These are phyloP conservation scores for Lodderomyces parapsilosis DNA, from an alignment of 1,139 yeast genomes.

Conservation along the genomic window DNA sequence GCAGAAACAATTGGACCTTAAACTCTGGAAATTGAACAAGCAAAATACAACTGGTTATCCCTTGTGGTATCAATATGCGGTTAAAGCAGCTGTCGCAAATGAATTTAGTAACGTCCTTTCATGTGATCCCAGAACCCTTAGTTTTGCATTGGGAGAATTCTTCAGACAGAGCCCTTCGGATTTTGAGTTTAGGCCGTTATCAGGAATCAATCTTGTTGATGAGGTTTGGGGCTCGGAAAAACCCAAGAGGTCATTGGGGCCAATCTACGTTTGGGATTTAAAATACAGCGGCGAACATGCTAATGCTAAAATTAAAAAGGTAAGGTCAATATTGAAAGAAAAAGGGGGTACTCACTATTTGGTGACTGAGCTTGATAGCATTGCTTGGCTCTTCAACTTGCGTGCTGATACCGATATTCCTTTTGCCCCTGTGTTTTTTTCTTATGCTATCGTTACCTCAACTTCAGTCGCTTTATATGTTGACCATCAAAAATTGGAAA, in stretches of 20 bases:
- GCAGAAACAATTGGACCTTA: conserved; percentile 36
- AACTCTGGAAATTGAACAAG: conserved; percentile 37
- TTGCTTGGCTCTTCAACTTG: conserved; percentile 56
- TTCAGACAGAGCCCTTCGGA: conserved; percentile 24
- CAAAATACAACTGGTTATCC: conserved; percentile 38
- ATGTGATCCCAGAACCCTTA: conserved; percentile 39
- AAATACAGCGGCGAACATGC: conserved; percentile 47
- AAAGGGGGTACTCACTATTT: conserved; percentile 29
- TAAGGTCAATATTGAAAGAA: conserved; percentile 25
- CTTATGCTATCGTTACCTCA: conserved; percentile 39
- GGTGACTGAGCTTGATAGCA: conserved; percentile 48
- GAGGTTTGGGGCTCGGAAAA: conserved; percentile 40
- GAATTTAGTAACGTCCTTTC: conserved; percentile 38
- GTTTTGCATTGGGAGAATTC: conserved; percentile 34
- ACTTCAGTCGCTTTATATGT: conserved; percentile 36
- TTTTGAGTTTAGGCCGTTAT: conserved; percentile 32
- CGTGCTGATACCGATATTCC: conserved; percentile 46
- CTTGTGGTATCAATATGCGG: conserved; percentile 38
- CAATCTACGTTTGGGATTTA: conserved; percentile 37
- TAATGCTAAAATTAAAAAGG: conserved; percentile 28
- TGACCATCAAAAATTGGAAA: conserved; percentile 31
- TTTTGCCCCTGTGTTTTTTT: conserved; percentile 51
- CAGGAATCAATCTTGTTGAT: conserved; percentile 36
- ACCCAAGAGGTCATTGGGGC: conserved; percentile 38
- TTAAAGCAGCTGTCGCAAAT: conserved; percentile 32